Evolutionary conservation across 2,329 filamentous ascomycete genomes (phyloP), one percentile per base, ranked within the genome.

Genomic region (Didymosphaeria variabile): DNA sequence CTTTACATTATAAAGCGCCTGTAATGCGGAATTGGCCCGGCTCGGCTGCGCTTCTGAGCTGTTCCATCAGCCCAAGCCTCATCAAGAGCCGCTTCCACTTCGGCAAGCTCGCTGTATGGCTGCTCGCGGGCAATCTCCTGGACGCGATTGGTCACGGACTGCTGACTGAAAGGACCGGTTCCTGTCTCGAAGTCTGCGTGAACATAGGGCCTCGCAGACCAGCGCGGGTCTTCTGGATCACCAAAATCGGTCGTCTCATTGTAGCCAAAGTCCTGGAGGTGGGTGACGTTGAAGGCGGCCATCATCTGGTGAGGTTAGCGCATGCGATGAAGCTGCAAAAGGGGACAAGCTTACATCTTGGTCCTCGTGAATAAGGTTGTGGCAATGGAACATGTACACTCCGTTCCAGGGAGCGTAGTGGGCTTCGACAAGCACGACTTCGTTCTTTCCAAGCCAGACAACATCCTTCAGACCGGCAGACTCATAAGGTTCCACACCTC

Each of bases 381-480:
- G 80, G 70, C 77, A 79, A 53, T 79, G 81, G 68, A 82, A 81
- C 78, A 81, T 81, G 50, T 82, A 83, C 5, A 83, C 72, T 7
- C 86, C 86, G 57, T 84, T 81, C 71, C 72, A 75, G 5, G 73
- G 73, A 8, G 67, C 62, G 57, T 67, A 75, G 34, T 68, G 70
- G 7, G 72, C 72, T 57, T 72, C 64, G 8, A 76, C 72, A 1
- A 61, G 58, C 13, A 70, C 70, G 5, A 65, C 66, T 60, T 88
- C 85, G 40, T 82, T 80, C 1, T 72, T 74, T 13, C 80, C 83
- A 4, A 88, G 78, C 78, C 84, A 83, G 2, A 87, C 85, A 2
- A 86, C 83, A 65, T 88, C 86, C 73, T 88, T 87, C 5, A 87
- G 79, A 0, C 83, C 85, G 0, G 78, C 81, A 1, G 77, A 76